These are phyloP conservation scores for Lobulomyces angularis DNA, from an alignment of 192 early-diverging fungal species.

Conservation along the genomic window DNA sequence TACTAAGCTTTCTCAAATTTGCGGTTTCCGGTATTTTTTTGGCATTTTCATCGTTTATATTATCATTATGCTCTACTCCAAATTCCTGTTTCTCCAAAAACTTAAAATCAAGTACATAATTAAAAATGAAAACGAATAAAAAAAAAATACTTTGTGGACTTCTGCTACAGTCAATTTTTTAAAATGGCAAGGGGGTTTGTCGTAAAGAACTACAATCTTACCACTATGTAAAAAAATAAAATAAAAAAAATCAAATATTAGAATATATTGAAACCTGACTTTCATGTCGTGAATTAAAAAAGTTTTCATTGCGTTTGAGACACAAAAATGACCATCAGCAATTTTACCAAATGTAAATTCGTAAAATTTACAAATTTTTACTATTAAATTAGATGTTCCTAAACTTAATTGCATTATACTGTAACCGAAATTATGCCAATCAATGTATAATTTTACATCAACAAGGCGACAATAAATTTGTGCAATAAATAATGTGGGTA, in stretches of 20 bases:
- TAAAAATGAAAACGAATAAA: not conserved
- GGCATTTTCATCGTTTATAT: not conserved
- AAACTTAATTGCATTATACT: slow-evolving; percentile 68
- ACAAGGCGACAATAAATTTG: slow-evolving; percentile 53
- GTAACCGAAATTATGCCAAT: slow-evolving; percentile 98
- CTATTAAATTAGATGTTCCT: slow-evolving; percentile 39
- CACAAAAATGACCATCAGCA: slow-evolving; percentile 73
- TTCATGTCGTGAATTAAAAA: slow-evolving; percentile 50
- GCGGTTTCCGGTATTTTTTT: no score
- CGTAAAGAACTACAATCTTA: slow-evolving; percentile 62
- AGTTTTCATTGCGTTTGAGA: slow-evolving; percentile 68
- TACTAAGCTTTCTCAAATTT: no score
- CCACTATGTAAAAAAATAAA: slow-evolving; percentile 28
- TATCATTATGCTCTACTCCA: not conserved
- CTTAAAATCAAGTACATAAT: not conserved
- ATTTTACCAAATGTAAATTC: slow-evolving; percentile 48
- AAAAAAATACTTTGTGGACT: slow-evolving; percentile 43
- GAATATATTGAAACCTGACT: slow-evolving; percentile 36
- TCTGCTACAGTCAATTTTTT: slow-evolving; percentile 43
- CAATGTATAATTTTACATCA: slow-evolving; percentile 67
- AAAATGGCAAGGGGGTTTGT: slow-evolving; percentile 73
- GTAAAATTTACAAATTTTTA: slow-evolving; percentile 26
- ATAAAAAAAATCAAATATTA: not conserved
- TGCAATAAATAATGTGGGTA: slow-evolving; percentile 76
- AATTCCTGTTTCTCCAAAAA: slow-evolving; percentile 3